These are phyloP conservation scores for Cornus kousa DNA, from an alignment of 148 eudicot species.

Conservation along the genomic window DNA sequence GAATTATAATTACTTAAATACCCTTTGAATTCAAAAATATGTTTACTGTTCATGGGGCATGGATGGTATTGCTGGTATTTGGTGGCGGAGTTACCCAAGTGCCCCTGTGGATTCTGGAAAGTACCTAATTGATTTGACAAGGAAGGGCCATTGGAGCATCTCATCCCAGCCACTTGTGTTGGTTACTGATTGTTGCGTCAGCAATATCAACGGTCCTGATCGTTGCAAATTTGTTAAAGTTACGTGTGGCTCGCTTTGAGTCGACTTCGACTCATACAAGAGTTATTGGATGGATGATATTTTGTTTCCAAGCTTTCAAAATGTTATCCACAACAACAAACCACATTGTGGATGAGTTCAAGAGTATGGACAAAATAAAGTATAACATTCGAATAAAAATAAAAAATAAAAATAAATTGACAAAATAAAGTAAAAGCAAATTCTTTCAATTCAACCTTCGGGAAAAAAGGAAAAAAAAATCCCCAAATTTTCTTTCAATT, in stretches of 20 bases:
- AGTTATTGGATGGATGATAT: neutral
- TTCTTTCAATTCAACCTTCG: no score
- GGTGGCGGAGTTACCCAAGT: neutral
- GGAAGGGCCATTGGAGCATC: neutral
- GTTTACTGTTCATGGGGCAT: neutral
- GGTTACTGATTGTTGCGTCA: neutral
- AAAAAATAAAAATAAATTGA: no score
- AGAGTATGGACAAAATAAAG: no score
- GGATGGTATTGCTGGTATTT: no score
- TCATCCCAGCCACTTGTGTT: neutral
- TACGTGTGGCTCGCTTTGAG: no score
- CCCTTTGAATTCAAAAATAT: neutral
- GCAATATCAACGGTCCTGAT: neutral
- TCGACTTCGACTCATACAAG: no score
- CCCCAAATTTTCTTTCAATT: no score
- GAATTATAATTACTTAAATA: neutral
- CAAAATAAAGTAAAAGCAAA: no score
- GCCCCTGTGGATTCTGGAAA: neutral
- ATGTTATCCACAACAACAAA: neutral
- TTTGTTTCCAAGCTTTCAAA: neutral
- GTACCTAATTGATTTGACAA: neutral
- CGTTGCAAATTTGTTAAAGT: no score
- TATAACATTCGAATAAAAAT: no score
- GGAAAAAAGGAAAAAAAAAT: no score
- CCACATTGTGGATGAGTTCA: neutral